A percentile compares a stretch with the other conserved stretches of the same genome.
Conservation (phyloP, 2,329 filamentous ascomycete species). For the Lomentospora prolificans region DNA sequence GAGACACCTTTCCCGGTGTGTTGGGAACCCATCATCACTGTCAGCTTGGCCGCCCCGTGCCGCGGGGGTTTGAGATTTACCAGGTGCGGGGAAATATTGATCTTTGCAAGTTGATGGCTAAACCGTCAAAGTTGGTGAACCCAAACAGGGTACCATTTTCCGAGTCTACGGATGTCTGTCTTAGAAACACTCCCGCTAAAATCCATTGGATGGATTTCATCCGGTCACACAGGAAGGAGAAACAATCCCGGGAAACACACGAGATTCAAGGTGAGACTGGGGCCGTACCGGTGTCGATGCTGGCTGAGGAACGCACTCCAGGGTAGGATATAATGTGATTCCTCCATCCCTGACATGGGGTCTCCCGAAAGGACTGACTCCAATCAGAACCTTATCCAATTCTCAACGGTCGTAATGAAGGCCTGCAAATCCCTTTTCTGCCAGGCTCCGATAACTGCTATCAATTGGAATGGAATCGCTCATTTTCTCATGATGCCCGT, state of each 20-base stretch:
- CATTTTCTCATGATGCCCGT: not conserved
- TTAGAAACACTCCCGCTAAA: not conserved
- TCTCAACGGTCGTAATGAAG: not conserved
- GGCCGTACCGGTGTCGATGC: too few species aligned
- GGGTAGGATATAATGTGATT: too few species aligned
- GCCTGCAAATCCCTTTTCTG: not conserved
- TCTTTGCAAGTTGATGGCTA: too few species aligned
- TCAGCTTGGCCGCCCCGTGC: too few species aligned
- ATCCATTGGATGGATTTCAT: not conserved
- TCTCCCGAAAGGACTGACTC: too few species aligned
- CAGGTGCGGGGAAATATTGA: not conserved
- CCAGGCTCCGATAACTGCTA: not conserved
- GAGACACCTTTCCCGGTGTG: not conserved
- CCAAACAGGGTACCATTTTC: too few species aligned
- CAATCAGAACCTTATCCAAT: too few species aligned
- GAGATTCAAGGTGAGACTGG: constrained; percentile 3
- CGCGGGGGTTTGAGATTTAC: not conserved
- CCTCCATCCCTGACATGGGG: too few species aligned
- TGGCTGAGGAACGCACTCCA: too few species aligned
- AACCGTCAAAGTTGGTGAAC: too few species aligned
- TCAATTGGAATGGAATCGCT: not conserved
- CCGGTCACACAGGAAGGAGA: not conserved
- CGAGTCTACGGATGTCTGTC: not conserved
- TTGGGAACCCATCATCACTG: too few species aligned
- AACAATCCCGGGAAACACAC: not conserved